Percentiles rank a stretch among this genome's conserved stretches.
Evolutionary conservation across 2,329 filamentous ascomycete genomes (phyloP).

Genomic region (Cladorrhinum sp.): DNA sequence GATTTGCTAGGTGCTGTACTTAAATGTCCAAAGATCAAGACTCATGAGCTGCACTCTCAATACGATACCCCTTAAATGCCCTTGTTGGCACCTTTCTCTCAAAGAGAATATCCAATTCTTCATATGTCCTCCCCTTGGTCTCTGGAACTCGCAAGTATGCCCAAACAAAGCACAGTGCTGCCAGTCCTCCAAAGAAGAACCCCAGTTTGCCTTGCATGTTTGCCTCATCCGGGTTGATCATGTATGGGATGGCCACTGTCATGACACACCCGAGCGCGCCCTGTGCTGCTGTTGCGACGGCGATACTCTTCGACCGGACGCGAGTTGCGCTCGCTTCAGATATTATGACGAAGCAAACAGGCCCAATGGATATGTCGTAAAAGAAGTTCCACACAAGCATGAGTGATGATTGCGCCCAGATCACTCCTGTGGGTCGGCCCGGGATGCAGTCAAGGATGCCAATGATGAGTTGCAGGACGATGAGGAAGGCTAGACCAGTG

Average conservation of each 20-base stretch:
- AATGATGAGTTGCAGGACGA: not conserved
- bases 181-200: constrained; percentile 41
- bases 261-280: constrained; percentile 40
- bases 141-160: constrained; percentile 34
- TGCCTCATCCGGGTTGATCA: constrained; percentile 43
- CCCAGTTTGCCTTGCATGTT: constrained; percentile 43
- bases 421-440: constrained; percentile 36
- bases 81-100: constrained; percentile 68
- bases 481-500: constrained; percentile 42
- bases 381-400: constrained; percentile 50
- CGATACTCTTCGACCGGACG: constrained; percentile 44
- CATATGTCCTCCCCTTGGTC: constrained; percentile 31
- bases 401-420: constrained; percentile 49
- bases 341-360: constrained; percentile 52
- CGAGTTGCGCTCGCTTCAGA: constrained; percentile 48
- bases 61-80: constrained; percentile 50
- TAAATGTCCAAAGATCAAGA: not conserved
- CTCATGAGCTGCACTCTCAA: not conserved
- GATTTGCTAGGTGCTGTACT: not conserved
- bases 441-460: constrained; percentile 41
- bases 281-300: constrained; percentile 43
- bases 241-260: constrained; percentile 44
- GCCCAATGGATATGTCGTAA: constrained; percentile 53
- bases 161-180: constrained; percentile 37
- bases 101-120: constrained; percentile 37